Conservation (phyloP, 768 basidiomycete species). For the Boletus tylopilopsis region DNA sequence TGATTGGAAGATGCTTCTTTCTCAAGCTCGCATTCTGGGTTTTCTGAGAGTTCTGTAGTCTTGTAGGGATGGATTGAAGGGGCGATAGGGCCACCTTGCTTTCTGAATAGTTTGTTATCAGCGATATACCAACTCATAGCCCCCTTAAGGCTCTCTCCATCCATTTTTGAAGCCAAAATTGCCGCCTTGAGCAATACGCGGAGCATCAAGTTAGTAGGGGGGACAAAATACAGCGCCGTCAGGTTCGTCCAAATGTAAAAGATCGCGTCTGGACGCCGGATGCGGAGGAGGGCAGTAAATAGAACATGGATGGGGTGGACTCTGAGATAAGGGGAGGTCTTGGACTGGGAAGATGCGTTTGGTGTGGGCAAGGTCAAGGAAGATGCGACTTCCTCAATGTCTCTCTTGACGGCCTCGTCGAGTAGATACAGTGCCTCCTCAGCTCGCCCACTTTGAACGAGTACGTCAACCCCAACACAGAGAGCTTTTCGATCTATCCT, state of each 20-base stretch:
- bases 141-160: constrained; percentile 49
- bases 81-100: constrained; percentile 11
- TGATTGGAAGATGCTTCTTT: neutral
- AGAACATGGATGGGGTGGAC: constrained; percentile 39
- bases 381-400: constrained; percentile 6
- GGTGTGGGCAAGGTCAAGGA: neutral
- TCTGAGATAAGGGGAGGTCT: constrained; percentile 15
- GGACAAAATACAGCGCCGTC: constrained; percentile 50
- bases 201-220: constrained; percentile 54
- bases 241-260: constrained; percentile 71
- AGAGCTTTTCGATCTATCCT: constrained; percentile 46
- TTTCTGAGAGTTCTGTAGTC: neutral
- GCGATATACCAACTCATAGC: constrained; percentile 35
- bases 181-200: constrained; percentile 59
- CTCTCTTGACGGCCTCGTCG: constrained; percentile 35
- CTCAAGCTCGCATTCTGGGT: neutral
- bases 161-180: constrained; percentile 46
- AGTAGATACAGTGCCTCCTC: constrained; percentile 50
- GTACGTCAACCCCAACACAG: constrained; percentile 46
- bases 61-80: constrained; percentile 3
- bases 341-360: neutral
- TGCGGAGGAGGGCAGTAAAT: constrained; percentile 45
- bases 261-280: constrained; percentile 57
- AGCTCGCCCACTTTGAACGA: constrained; percentile 41
- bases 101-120: constrained; percentile 18